Conservation (phyloP, 2,329 filamentous ascomycete species). For the Fusarium proliferatum region DNA sequence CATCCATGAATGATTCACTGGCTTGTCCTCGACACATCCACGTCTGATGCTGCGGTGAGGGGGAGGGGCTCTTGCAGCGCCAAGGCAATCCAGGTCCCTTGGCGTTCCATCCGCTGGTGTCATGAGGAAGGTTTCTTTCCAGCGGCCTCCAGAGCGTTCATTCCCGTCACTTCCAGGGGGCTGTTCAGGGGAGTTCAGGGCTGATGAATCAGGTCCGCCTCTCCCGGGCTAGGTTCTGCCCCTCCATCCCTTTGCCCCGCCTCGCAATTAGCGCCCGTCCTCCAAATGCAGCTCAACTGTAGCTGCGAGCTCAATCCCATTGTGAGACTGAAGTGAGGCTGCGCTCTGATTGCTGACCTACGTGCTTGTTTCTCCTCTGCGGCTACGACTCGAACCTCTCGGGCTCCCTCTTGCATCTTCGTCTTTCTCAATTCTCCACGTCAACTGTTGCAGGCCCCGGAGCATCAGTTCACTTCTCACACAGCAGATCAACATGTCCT, state of each 20-base stretch:
- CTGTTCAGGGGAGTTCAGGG: conserved; percentile 3
- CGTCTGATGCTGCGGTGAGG: conserved; percentile 34
- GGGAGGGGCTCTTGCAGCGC: conserved; percentile 37
- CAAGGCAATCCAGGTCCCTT: conserved; percentile 36
- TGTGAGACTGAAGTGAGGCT: conserved; percentile 15
- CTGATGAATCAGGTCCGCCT: conserved; percentile 20
- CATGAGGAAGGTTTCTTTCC: neutral
- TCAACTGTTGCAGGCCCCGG: conserved; percentile 2
- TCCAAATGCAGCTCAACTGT: conserved; percentile 1
- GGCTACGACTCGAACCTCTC: conserved; percentile 1
- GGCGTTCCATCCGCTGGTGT: conserved; percentile 7
- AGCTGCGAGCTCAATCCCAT: neutral
- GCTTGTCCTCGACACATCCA: conserved; percentile 13
- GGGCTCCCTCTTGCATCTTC: conserved; percentile 23
- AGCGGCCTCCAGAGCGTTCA: conserved; percentile 31
- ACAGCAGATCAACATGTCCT: conserved; percentile 48
- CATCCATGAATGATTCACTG: conserved; percentile 25
- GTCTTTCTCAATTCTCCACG: neutral
- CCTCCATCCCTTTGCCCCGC: conserved; percentile 23
- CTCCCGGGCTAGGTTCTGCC: neutral
- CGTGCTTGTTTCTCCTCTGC: conserved; percentile 14
- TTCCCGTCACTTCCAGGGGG: conserved; percentile 11
- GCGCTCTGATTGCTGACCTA: conserved; percentile 12
- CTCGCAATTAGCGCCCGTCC: conserved; percentile 32
- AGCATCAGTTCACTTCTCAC: conserved; percentile 6